Base-by-base conservation (phyloP, 139 green algal species). In the Chlorella vulgaris region DNA sequence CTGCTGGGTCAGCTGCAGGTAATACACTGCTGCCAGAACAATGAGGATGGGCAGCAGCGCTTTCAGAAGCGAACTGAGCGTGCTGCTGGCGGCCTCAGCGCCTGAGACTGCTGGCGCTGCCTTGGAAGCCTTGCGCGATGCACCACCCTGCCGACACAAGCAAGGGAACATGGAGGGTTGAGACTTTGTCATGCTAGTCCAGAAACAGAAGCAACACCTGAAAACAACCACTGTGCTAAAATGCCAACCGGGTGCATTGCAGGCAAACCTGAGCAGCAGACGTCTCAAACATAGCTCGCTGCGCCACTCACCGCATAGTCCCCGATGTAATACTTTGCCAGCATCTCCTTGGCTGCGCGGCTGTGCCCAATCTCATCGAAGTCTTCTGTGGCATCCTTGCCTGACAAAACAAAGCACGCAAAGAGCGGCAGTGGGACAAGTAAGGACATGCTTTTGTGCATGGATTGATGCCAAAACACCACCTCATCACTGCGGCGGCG, bases 291-390 rank as follows among this genome's bases (percentile, higher is more conserved):
- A n/a, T n/a, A n/a, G n/a, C 1, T 24, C 19, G 66, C 36, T 18
- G 33, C 7, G 24, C 53, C 26, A 38, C 88, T 63, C 75, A 94
- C 93, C 84, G 91, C 90, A 84, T 81, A 95, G 0, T 85, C 83
- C 28, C 94, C 94, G 53, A 97, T 92, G 15, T 89, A 74, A 71
- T 96, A 96, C 81, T 96, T 92, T 3, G 90, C 82, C 38, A 97
- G 85, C 83, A 95, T 86, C 51, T 95, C 87, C 69, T 90, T 90
- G 2, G 93, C 93, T 0, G 91, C 89, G 26, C 93, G 94, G 87
- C 90, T 95, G 85, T 97, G 93, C 1, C 93, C 94, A 76, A 97
- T 97, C 74, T 97, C 94, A n/a, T 97, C 94, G 86, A 96, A 97
- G 51, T 96, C 92, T 66, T 95, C 90, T 8, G 94, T 96, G 0